Base-by-base conservation (phyloP, 495 filamentous ascomycete species). In the Hyaloscypha bicolor region DNA sequence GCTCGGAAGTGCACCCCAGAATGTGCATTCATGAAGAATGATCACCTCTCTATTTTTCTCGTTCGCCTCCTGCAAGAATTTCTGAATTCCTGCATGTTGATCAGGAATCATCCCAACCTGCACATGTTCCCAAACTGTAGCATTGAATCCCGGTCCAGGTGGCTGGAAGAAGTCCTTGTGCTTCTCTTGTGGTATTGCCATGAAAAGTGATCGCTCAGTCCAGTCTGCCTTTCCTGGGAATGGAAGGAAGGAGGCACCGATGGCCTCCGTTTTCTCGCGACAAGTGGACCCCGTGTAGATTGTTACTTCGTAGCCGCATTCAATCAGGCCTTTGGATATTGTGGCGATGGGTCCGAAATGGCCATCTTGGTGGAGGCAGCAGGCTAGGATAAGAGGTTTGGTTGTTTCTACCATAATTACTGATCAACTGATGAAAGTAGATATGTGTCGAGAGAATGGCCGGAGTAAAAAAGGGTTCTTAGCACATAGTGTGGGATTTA, bases 281-380 rank as follows among this genome's bases (percentile, higher is more conserved):
- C 73, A 75, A n/a, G 71, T 69, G 0, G 71, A 72, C 11, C 70
- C 65, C 51, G 72, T 73, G 1, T 81, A 70, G 67, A 79, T 79
- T 64, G 66, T 74, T n/a, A 70, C 71, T 5, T 68, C 59, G 69
- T 69, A 79, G 31, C 71, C 72, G 2, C 56, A 67, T 8, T 65
- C 12, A 30, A 60, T 62, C 59, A 79, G 70, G 11, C 65, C 67
- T 3, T 59, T 55, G 8, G 76, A 73, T 52, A 79, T 74, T 63
- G 72, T 69, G n/a, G 70, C 51, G 2, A 76, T 25, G 6, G 76
- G 76, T 2, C 69, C 72, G n/a, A 77, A 55, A 60, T 78, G 77
- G 6, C 76, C 77, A 2, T 73, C 70, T 25, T 77, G 66, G 4
- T 73, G 67, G 58, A 76, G 73, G 64, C 67, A 60, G 55, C 74